These are phyloP conservation scores for Naganishia liquefaciens DNA, from an alignment of 1,284 basidiomycete species.

Conservation along the genomic window DNA sequence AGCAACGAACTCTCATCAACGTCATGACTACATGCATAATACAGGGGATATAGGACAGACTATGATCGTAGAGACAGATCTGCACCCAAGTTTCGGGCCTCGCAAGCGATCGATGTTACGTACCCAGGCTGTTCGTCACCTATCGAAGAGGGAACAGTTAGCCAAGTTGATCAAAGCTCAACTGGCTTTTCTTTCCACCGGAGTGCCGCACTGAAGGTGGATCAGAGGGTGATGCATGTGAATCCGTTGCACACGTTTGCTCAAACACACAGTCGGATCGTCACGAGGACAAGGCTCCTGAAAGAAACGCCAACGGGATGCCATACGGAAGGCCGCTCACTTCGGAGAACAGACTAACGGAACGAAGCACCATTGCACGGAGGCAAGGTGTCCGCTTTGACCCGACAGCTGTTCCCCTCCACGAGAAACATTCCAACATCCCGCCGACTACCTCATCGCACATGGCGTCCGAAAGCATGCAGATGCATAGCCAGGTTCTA, in stretches of 20 bases:
- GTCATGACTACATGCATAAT: constrained; percentile 24
- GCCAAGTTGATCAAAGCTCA: not conserved
- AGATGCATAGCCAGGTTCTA: constrained; percentile 27
- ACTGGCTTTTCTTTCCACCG: constrained; percentile 4
- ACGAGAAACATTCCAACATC: constrained; percentile 3
- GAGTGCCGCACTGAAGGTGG: constrained; percentile 3
- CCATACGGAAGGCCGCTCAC: constrained; percentile 5
- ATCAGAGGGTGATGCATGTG: constrained; percentile 31
- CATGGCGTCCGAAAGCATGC: not conserved
- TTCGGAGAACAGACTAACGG: not conserved
- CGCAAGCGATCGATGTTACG: constrained; percentile 10
- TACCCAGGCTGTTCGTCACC: constrained; percentile 8
- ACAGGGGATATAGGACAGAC: constrained; percentile 30
- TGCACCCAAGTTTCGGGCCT: constrained; percentile 1
- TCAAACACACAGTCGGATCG: not conserved
- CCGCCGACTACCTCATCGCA: constrained; percentile 6
- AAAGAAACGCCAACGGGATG: constrained; percentile 2
- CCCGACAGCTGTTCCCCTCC: constrained; percentile 4
- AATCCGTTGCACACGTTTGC: constrained; percentile 29
- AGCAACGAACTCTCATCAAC: constrained; percentile 24
- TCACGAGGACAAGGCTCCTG: not conserved
- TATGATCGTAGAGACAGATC: constrained; percentile 27
- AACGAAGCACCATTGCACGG: constrained; percentile 28
- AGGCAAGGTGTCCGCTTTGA: constrained; percentile 26
- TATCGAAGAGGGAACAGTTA: constrained; percentile 5